These are phyloP conservation scores for Amanita jacksonii DNA, from an alignment of 768 basidiomycete species.

Conservation along the genomic window DNA sequence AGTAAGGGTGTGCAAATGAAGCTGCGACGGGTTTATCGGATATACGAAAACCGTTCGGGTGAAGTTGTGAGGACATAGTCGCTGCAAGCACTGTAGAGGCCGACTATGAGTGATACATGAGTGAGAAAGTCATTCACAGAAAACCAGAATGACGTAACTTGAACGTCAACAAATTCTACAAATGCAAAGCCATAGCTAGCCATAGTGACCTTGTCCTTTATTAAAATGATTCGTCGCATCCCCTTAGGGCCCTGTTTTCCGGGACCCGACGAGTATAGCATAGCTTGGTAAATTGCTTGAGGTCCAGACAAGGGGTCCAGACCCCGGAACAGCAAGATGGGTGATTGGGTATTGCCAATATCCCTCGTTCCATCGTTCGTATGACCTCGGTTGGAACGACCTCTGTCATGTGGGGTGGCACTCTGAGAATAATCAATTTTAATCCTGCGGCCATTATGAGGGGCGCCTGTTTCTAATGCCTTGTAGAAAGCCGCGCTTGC, in stretches of 20 bases:
- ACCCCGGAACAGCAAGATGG: conserved; percentile 84
- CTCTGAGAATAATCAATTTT: conserved; percentile 96
- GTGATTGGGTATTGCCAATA: conserved; percentile 77
- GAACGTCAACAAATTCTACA: conserved; percentile 80
- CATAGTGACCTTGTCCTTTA: conserved; percentile 82
- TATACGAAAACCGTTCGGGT: conserved; percentile 92
- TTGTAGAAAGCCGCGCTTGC: conserved; percentile 64
- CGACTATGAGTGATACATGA: conserved; percentile 39
- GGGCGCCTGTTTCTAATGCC: conserved; percentile 58
- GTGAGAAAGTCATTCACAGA: conserved; percentile 2
- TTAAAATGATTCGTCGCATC: conserved; percentile 79
- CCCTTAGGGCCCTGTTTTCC: conserved; percentile 74
- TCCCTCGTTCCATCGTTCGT: conserved; percentile 93
- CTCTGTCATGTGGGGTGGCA: conserved; percentile 60
- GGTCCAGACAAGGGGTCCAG: conserved; percentile 83
- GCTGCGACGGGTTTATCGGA: conserved; percentile 82
- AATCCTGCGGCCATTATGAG: conserved; percentile 75
- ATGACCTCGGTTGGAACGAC: conserved; percentile 48
- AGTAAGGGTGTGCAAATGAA: conserved; percentile 87
- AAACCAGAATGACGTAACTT: conserved; percentile 36
- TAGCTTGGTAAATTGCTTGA: conserved; percentile 77
- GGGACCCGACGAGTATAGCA: conserved; percentile 73
- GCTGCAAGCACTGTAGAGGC: conserved; percentile 74
- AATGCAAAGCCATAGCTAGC: conserved; percentile 93
- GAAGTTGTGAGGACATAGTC: conserved; percentile 79